A percentile compares a stretch with the other conserved stretches of the same genome.
phyloP scores from a whole-genome alignment of 2,329 filamentous ascomycete genomes.

The Monosporascus sp. region DNA sequence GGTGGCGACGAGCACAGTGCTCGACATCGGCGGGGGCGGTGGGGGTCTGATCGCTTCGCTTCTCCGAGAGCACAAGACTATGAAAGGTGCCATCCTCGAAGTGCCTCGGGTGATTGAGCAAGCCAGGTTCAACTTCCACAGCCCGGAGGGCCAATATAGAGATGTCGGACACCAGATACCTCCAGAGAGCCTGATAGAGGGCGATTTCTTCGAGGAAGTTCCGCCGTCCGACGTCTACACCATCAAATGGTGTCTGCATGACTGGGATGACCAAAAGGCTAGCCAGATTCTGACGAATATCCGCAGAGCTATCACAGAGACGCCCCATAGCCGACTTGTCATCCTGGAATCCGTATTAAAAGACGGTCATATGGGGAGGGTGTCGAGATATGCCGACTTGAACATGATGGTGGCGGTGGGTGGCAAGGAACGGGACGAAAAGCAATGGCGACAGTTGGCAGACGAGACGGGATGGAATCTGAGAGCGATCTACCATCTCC shows the following conservation, averaged over 20 bases:
- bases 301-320: slow-evolving; percentile 24
- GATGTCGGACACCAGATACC: slow-evolving; percentile 28
- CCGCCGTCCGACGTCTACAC: slow-evolving; percentile 25
- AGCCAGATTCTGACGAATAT: slow-evolving; percentile 22
- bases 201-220: slow-evolving; percentile 33
- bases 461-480: slow-evolving; percentile 25
- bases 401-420: slow-evolving; percentile 34
- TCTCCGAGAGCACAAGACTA: slow-evolving; percentile 22
- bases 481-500: slow-evolving; percentile 7
- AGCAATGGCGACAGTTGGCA: slow-evolving; percentile 26
- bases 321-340: slow-evolving; percentile 25
- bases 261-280: slow-evolving; percentile 33
- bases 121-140: slow-evolving; percentile 18
- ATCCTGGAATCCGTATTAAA: slow-evolving; percentile 32
- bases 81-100: slow-evolving; percentile 33
- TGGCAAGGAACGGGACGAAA: slow-evolving; percentile 27
- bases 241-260: slow-evolving; percentile 38
- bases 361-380: slow-evolving; percentile 22
- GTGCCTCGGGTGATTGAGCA: slow-evolving; percentile 29
- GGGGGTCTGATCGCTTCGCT: slow-evolving; percentile 32
- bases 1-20: slow-evolving; percentile 23
- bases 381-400: slow-evolving; percentile 35
- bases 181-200: slow-evolving; percentile 22
- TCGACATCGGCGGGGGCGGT: slow-evolving; percentile 37
- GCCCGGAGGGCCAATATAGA: slow-evolving; percentile 21